Evolutionary conservation across 139 green algal species (phyloP), one percentile per base, ranked within the genome.

Genomic region (Parachlorella kessleri): DNA sequence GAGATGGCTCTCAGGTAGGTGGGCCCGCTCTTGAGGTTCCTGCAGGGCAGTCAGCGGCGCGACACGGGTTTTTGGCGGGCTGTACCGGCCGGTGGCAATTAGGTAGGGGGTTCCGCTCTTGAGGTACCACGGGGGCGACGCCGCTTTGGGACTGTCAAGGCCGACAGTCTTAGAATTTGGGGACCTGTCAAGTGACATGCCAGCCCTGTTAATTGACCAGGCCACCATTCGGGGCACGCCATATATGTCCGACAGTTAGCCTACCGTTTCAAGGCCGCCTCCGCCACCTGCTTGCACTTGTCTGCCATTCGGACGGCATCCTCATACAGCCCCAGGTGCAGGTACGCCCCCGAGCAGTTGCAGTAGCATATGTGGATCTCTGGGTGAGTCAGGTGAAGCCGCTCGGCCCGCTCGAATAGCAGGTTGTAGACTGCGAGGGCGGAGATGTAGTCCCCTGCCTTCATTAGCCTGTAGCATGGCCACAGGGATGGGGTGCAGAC

Each of bases 311-410:
- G 26, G 26, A 90, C 67, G 4, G 81, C 87, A 39, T 86, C 69
- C 1, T 83, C 66, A 38, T 66, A 79, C 37, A 88, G 68, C 4
- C 74, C 81, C 73, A 94, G 82, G 35, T 83, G 78, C 24, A 96
- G 81, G 40, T 84, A 89, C 8, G 86, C 88, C 5, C 75, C 76
- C 4, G 91, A 59, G 4, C 80, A 78, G 75, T 94, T 94, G 53
- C 65, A 79, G 78, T 94, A 75, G 67, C 84, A 91, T 23, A 91
- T 64, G 80, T 92, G 82, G 26, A 94, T 70, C 77, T 93, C 85
- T 26, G 84, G 75, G 70, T 94, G 89, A 3, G 78, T 88, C 1
- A 94, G 64, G 75, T 92, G 88, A 14, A 79, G 54, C 30, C 73
- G 55, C 23, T 48, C 28, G 1, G 79, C 68, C 55, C 84, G 86